A percentile compares a stretch with the other conserved stretches of the same genome.
These are phyloP conservation scores for Streptanthus diversifolius DNA, from an alignment of 345 rosid species.

Conservation along the genomic window DNA sequence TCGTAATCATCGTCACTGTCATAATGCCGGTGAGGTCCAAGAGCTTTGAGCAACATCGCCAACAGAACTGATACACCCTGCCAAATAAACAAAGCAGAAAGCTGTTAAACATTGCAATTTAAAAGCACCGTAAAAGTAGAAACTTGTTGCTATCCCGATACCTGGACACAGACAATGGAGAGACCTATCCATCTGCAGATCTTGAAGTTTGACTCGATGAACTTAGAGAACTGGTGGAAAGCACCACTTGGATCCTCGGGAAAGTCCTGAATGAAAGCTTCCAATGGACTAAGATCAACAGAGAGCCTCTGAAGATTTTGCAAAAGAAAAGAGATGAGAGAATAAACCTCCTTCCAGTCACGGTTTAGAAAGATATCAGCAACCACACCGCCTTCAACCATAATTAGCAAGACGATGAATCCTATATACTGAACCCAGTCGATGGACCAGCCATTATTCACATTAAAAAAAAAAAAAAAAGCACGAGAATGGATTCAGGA, in stretches of 20 bases:
- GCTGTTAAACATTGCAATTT: not conserved
- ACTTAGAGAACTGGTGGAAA: slow-evolving; percentile 56
- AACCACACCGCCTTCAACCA: slow-evolving; percentile 76
- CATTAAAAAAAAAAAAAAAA: not conserved
- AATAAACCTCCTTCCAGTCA: slow-evolving; percentile 74
- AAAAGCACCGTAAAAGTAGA: not conserved
- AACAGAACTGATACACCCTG: slow-evolving; percentile 62
- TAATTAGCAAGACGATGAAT: slow-evolving; percentile 56
- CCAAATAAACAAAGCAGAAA: not conserved
- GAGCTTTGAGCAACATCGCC: slow-evolving; percentile 69
- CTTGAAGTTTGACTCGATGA: slow-evolving; percentile 60
- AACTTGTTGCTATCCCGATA: slow-evolving; percentile 11
- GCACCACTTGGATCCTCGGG: slow-evolving; percentile 83
- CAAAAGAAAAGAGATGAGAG: not conserved
- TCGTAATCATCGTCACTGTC: slow-evolving; percentile 70
- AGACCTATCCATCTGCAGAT: slow-evolving; percentile 90
- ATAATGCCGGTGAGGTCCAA: slow-evolving; percentile 67
- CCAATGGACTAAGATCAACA: slow-evolving; percentile 6
- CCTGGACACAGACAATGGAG: slow-evolving; percentile 67
- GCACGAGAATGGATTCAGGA: not conserved
- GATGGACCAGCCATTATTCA: not conserved
- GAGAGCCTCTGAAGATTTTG: not conserved
- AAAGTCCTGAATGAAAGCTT: slow-evolving; percentile 57
- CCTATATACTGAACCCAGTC: slow-evolving; percentile 58
- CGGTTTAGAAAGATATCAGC: slow-evolving; percentile 70